Evolutionary conservation across 306 rosid genomes (phyloP).

Genomic region (Vigna unguiculata): DNA sequence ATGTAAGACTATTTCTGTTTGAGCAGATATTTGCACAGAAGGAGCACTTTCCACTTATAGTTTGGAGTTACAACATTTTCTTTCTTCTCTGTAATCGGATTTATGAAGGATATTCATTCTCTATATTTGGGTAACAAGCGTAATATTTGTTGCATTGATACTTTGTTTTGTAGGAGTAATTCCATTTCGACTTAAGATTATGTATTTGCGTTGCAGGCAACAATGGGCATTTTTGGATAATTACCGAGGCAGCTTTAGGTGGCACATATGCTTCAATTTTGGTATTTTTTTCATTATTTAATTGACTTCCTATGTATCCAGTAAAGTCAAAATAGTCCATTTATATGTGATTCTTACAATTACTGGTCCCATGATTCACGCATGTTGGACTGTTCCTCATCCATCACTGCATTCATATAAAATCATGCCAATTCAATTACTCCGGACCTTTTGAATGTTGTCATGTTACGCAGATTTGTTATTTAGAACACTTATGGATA

Average conservation of each 20-base stretch:
- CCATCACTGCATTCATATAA: slow-evolving; percentile 18
- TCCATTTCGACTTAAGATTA: slow-evolving; percentile 32
- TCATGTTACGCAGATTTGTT: slow-evolving; percentile 21
- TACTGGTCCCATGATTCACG: neutral
- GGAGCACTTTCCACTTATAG: slow-evolving; percentile 63
- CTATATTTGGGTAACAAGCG: slow-evolving; percentile 78
- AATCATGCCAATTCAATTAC: neutral
- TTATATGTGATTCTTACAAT: slow-evolving; percentile 6
- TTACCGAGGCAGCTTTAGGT: slow-evolving; percentile 88
- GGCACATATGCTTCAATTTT: slow-evolving; percentile 98
- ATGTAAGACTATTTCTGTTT: slow-evolving; percentile 38
- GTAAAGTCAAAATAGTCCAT: slow-evolving; percentile 3
- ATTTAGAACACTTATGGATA: slow-evolving; percentile 23
- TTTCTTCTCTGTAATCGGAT: slow-evolving; percentile 89
- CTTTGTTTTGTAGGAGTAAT: slow-evolving; percentile 32
- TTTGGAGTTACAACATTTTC: slow-evolving; percentile 88
- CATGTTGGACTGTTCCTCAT: slow-evolving; percentile 34
- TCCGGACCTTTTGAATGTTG: slow-evolving; percentile 29
- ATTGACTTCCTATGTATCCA: slow-evolving; percentile 31
- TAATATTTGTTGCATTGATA: slow-evolving; percentile 43
- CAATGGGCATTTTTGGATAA: slow-evolving; percentile 78
- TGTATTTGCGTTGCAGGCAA: slow-evolving; percentile 57
- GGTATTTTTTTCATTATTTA: slow-evolving; percentile 58
- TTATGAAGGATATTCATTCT: slow-evolving; percentile 90
- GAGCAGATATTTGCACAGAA: slow-evolving; percentile 76